phyloP scores from a whole-genome alignment of 768 basidiomycete genomes.

The Candolleomyces aberdarensis region DNA sequence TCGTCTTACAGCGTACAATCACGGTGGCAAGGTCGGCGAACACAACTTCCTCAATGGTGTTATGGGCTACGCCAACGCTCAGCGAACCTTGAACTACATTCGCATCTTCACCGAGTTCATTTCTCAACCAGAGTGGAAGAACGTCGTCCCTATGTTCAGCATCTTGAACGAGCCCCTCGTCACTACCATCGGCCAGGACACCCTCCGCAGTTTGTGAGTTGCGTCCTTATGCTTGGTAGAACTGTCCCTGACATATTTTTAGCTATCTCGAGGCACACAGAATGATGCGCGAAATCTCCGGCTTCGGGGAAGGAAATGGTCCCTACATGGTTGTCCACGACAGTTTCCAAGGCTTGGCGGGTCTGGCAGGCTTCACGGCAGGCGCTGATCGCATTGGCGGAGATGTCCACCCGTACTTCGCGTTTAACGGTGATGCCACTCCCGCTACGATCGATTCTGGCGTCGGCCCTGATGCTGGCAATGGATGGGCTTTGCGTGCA shows the following conservation, averaged over 20 bases:
- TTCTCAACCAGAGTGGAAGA: constrained; percentile 68
- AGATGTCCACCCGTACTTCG: constrained; percentile 42
- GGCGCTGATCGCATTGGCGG: constrained; percentile 40
- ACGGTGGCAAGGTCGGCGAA: constrained; percentile 57
- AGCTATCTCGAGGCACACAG: constrained; percentile 59
- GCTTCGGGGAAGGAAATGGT: constrained; percentile 65
- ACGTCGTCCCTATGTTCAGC: constrained; percentile 62
- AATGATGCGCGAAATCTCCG: constrained; percentile 71
- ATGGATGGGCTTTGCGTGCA: constrained; percentile 46
- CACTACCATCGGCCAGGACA: constrained; percentile 50
- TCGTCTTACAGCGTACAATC: constrained; percentile 43
- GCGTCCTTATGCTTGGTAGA: constrained; percentile 25
- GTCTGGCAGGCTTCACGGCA: constrained; percentile 31
- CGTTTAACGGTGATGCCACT: constrained; percentile 42
- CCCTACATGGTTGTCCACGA: constrained; percentile 50
- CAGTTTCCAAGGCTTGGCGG: constrained; percentile 41
- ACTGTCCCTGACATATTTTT: constrained; percentile 12
- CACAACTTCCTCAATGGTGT: constrained; percentile 69
- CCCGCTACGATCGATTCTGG: constrained; percentile 35
- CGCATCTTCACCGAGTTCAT: constrained; percentile 82
- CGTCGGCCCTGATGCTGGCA: constrained; percentile 36
- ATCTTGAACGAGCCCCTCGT: constrained; percentile 62
- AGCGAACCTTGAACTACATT: constrained; percentile 75
- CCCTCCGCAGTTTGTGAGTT: constrained; percentile 62
- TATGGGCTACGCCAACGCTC: constrained; percentile 87